Conservation (phyloP, 805 yeast genomes). For the Deakozyma indianensis region DNA sequence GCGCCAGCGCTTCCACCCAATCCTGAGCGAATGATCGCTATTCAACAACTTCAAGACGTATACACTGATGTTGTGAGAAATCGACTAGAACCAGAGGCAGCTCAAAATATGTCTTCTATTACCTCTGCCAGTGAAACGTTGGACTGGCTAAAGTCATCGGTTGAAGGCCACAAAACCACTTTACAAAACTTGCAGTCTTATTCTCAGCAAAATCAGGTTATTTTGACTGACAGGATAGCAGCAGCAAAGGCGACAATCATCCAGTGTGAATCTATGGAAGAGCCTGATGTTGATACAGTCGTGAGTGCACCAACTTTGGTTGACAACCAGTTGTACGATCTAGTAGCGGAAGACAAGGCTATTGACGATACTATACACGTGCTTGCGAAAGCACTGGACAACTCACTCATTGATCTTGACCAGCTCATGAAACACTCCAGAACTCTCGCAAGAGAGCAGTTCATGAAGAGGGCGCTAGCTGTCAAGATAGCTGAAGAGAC, state of each 20-base stretch:
- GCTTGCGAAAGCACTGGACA: slow-evolving; percentile 40
- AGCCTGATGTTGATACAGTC: slow-evolving; percentile 28
- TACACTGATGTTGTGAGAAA: slow-evolving; percentile 14
- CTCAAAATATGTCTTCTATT: slow-evolving; percentile 16
- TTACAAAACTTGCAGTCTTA: slow-evolving; percentile 16
- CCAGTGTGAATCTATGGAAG: slow-evolving; percentile 9
- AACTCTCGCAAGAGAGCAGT: slow-evolving; percentile 50
- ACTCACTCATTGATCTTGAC: slow-evolving; percentile 30
- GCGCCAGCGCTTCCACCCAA: slow-evolving; percentile 28
- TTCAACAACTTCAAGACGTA: slow-evolving; percentile 11
- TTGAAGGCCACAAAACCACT: slow-evolving; percentile 21
- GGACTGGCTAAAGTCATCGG: slow-evolving; percentile 19
- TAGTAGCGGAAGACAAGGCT: slow-evolving; percentile 54
- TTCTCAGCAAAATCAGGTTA: slow-evolving; percentile 18
- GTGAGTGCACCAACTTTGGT: slow-evolving; percentile 38
- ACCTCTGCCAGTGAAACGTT: slow-evolving; percentile 25
- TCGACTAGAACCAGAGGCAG: slow-evolving; percentile 14
- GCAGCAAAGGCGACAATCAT: slow-evolving; percentile 16
- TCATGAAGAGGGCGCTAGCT: slow-evolving; percentile 34
- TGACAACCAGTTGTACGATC: slow-evolving; percentile 46
- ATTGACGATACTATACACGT: slow-evolving; percentile 52
- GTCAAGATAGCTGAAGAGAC: slow-evolving; percentile 1
- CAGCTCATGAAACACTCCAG: slow-evolving; percentile 34
- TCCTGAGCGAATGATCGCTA: slow-evolving; percentile 21
- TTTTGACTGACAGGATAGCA: slow-evolving; percentile 18